These are phyloP conservation scores for Capsella rubella DNA, from an alignment of 441 rosid species.

Conservation along the genomic window DNA sequence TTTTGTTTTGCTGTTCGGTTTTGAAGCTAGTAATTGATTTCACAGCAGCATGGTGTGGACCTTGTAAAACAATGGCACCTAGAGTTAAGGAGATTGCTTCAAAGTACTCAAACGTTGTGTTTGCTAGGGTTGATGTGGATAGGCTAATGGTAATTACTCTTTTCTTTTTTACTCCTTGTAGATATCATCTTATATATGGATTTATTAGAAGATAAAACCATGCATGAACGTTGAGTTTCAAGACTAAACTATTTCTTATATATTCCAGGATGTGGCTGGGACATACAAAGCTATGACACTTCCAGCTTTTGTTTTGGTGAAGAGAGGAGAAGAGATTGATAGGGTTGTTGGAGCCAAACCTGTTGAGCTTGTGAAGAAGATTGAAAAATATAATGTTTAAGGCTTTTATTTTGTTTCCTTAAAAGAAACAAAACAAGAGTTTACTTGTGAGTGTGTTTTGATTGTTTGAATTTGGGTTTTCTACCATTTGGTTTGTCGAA, in stretches of 20 bases:
- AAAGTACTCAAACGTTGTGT: conserved; percentile 55
- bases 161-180: background rate
- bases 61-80: conserved; percentile 70
- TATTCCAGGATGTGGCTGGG: conserved; percentile 61
- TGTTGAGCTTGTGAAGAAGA: conserved; percentile 61
- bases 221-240: background rate
- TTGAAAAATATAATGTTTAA: conserved; percentile 51
- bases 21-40: conserved; percentile 77
- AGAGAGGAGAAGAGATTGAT: conserved; percentile 69
- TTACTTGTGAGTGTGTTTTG: conserved; percentile 20
- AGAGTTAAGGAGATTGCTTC: conserved; percentile 58
- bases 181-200: background rate
- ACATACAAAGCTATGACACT: conserved; percentile 52
- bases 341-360: conserved; percentile 66
- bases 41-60: conserved; percentile 83
- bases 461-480: conserved; percentile 7
- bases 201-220: background rate
- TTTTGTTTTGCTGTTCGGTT: conserved; percentile 13
- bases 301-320: conserved; percentile 72
- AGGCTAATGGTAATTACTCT: conserved; percentile 49
- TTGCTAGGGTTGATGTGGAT: conserved; percentile 79
- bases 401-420: background rate
- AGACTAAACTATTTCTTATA: conserved; percentile 13
- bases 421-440: background rate
- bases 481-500: background rate